Base-by-base conservation (phyloP, 768 basidiomycete genomes). In the Tulasnella sp. region DNA sequence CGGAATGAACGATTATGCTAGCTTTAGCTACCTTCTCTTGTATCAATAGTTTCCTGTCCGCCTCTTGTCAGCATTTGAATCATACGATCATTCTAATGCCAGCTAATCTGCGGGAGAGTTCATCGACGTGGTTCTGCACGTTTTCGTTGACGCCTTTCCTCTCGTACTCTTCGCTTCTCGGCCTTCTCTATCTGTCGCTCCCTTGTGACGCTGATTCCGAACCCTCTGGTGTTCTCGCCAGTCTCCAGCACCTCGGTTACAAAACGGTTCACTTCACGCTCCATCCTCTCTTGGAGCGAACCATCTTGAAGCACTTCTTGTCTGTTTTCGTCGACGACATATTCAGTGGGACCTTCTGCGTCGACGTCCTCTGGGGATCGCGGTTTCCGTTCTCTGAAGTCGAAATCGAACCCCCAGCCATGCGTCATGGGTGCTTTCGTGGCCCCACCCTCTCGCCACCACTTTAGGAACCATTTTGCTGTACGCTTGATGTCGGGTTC, bases 391-490 rank as follows among this genome's bases (percentile, higher is more conserved):
- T 4, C 54, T 58, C 54, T 58, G 67, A 74, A 70, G 67, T 78
- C 71, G 45, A 79, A 80, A 42, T 78, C 72, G 36, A 76, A 76
- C 1, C 76, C 74, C 70, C 77, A 76, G 9, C 69, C 64, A 25
- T 77, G 67, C 6, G 54, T 39, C 74, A 49, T 19, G 1, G 79
- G 77, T 34, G 64, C 45, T 49, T 71, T 19, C 8, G 71, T 71
- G 8, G 73, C 68, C 3, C 76, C 76, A 31, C 85, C 86, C 25
- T 84, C 83, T 54, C 97, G 89, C 91, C 96, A 99, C 88, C 94
- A 94, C 67, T 88, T 86, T 54, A 99, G 87, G 80, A 98, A 91
- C 86, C 91, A 94, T 29, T 86, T 85, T 4, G 91, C 91, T 11
- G 95, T 93, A 31, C 93, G 88, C 4, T 87, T 82, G 4, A 86